Evolutionary conservation across 805 yeast genomes (phyloP), one percentile per base, ranked within the genome.

Genomic region (Kodamaea nitidulidarum): DNA sequence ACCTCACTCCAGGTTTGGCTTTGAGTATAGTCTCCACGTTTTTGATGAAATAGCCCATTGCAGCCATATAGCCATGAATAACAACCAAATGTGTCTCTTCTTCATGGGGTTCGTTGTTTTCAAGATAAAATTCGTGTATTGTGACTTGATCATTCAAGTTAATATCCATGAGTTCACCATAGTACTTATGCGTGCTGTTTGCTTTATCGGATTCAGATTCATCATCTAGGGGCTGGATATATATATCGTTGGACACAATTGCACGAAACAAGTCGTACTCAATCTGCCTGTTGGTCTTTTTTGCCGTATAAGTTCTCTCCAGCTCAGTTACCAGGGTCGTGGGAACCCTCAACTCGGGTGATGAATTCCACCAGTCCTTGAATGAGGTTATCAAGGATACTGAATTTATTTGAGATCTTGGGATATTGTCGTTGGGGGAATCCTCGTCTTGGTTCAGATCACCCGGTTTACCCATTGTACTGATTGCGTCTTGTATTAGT

Each of bases 51-150:
- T 59, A 67, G 4, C 72, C 73, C 43, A 61, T 48, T 1, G 73
- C 71, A 2, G 73, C 73, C 73, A 67, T 67, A 46, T 66, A 67
- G 4, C 73, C 73, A 42, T 67, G 73, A 12, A 67, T 56, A 0
- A 67, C 46, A 7, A 67, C 71, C 4, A 65, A 36, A 32, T 61
- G 59, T 5, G 38, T 41, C 15, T 24, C 36, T 7, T 43, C 50
- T 3, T 38, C 36, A 11, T 36, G 32, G 0, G 51, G 48, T 10
- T 49, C 29, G 10, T 45, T 46, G 42, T 61, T 61, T 32, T 48
- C 54, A 12, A 67, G 41, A 39, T 54, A 61, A 21, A 67, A 53
- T 40, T 67, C 73, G 42, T 67, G 73, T 31, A 67, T 61, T 21
- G 50, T 52, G 15, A 57, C 45, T 0, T 52, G 52, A 12, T 57